Conservation (phyloP, 164 flowering plant genomes). For the Cinnamomum micranthum region DNA sequence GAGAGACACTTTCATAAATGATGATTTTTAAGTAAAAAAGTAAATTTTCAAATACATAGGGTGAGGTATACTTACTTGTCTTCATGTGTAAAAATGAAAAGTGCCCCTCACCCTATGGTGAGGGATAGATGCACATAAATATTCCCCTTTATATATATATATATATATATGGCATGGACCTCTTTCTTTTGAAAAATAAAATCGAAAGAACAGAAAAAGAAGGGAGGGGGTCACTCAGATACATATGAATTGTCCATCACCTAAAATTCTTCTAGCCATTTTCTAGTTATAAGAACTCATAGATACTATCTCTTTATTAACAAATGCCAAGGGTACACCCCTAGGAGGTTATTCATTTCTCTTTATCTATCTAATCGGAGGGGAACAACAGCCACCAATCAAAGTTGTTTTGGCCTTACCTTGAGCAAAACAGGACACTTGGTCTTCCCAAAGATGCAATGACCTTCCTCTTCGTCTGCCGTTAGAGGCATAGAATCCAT, state of each 20-base stretch:
- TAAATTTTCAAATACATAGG: no score
- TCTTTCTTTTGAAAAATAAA: no score
- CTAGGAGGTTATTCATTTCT: background rate
- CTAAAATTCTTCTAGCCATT: background rate
- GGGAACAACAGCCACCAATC: background rate
- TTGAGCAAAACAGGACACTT: constrained; percentile 44
- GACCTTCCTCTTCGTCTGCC: background rate
- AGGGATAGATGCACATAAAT: no score
- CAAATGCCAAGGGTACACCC: background rate
- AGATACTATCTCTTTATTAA: background rate
- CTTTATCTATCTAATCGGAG: background rate
- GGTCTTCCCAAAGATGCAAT: constrained; percentile 34
- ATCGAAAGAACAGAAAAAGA: no score
- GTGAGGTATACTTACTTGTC: no score
- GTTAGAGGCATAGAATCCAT: background rate
- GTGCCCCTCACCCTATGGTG: no score
- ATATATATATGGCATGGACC: background rate
- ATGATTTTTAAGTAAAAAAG: no score
- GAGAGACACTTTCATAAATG: no score
- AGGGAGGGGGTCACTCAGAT: no score
- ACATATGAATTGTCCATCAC: no score
- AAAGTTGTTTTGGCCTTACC: constrained; percentile 23
- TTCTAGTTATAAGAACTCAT: background rate
- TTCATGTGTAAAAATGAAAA: no score
- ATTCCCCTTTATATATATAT: no score